Base-by-base conservation (phyloP, 139 green algal species). In the Chlamydomonas incerta region DNA sequence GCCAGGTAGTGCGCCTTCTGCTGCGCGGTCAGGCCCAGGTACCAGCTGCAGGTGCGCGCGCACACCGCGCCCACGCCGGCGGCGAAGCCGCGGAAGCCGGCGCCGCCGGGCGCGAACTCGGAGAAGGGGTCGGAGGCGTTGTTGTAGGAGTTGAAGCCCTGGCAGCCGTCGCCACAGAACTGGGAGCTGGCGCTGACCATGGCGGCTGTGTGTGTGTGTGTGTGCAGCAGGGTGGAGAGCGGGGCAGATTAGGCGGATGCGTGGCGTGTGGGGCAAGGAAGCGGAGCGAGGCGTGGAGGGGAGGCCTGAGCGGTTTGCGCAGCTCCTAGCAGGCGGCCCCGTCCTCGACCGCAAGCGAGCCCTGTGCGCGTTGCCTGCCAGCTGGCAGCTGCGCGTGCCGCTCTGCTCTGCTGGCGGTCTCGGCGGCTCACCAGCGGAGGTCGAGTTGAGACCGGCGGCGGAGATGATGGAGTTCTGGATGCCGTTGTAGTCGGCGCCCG, bases 111-210 rank as follows among this genome's bases (percentile, higher is more conserved):
- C n/a, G 89, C 87, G 76, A 93, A 95, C 81, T 97, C 95, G 20
- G 91, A 85, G 83, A 97, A 96, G n/a, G 94, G 93, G 80, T 97
- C 57, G 81, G 96, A 96, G n/a, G 94, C 92, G 80, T 96, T 47
- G 85, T 85, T 69, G 87, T 81, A 5, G 62, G 72, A 70, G 83
- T 90, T 72, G 93, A 87, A 21, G 33, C 66, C 33, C n/a, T 81
- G 60, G 85, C 94, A 96, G 41, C 94, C 92, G 2, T 92, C 62
- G 29, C 79, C 21, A 87, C 94, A 97, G 81, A 92, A 95, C 20
- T 72, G 52, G 20, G 26, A 24, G 0, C 31, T 77, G 63, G 83
- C 67, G 11, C 37, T 37, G 11, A 14, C n/a, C 77, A 62, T 62
- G 37, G 46, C 46, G 29, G 29, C 67, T 3, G 34, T n/a, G n/a